Percentiles rank a stretch among this genome's conserved stretches.
phyloP scores from a whole-genome alignment of 106 monocot species.

The Posidonia australis region DNA sequence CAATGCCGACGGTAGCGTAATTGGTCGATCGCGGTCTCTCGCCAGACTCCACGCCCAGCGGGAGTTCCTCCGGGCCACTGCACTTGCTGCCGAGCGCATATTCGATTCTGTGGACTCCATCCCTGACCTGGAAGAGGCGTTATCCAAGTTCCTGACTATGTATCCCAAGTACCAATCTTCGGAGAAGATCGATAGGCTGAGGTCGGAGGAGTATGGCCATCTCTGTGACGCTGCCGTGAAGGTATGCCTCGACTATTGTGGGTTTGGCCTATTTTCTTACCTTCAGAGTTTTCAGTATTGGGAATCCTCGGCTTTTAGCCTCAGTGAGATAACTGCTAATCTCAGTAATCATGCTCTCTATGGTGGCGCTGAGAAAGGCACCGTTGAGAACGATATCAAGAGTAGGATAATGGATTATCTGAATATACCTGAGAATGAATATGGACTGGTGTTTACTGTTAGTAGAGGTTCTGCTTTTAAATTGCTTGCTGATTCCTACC shows the following conservation, averaged over 20 bases:
- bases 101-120: conserved; percentile 42
- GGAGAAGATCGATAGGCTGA: conserved; percentile 46
- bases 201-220: conserved; percentile 66
- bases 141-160: conserved; percentile 73
- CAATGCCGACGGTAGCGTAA: conserved; percentile 12
- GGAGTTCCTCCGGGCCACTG: conserved; percentile 84
- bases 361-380: conserved; percentile 78
- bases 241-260: conserved; percentile 96
- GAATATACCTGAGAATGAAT: conserved; percentile 92
- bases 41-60: conserved; percentile 81
- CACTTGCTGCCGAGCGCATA: conserved; percentile 61
- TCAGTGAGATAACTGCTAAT: conserved; percentile 81
- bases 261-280: conserved; percentile 88
- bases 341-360: conserved; percentile 82
- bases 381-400: conserved; percentile 76
- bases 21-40: conserved; percentile 68
- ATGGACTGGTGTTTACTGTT: conserved; percentile 85
- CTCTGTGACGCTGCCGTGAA: conserved; percentile 44
- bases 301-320: conserved; percentile 69
- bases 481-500: conserved; percentile 80
- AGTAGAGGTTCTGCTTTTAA: conserved; percentile 86
- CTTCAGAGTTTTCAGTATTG: conserved; percentile 51
- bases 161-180: conserved; percentile 81
- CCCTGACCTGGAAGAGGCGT: conserved; percentile 48
- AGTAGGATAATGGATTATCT: conserved; percentile 76